phyloP scores from a whole-genome alignment of 768 basidiomycete species.

The Podaxis sp. region DNA sequence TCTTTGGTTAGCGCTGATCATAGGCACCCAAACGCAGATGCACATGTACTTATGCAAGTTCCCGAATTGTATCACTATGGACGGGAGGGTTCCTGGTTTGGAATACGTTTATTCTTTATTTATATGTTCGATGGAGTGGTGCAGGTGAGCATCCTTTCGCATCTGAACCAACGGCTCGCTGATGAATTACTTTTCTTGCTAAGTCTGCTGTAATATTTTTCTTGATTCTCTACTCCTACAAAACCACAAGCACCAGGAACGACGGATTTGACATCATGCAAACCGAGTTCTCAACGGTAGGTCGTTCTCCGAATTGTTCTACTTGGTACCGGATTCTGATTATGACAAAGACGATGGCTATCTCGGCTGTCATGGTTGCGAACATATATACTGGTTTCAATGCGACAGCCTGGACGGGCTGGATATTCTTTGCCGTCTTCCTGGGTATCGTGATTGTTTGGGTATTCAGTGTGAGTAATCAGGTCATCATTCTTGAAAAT shows the following conservation, averaged over 20 bases:
- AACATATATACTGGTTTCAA: slow-evolving; percentile 89
- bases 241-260: slow-evolving; percentile 63
- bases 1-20: not conserved
- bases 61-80: slow-evolving; percentile 90
- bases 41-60: slow-evolving; percentile 81
- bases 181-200: not conserved
- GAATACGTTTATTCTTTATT: slow-evolving; percentile 61
- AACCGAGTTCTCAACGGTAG: slow-evolving; percentile 84
- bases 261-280: slow-evolving; percentile 79
- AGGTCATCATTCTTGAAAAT: not conserved
- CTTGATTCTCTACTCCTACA: slow-evolving; percentile 77
- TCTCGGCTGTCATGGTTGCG: slow-evolving; percentile 72
- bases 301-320: slow-evolving; percentile 21
- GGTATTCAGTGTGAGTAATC: slow-evolving; percentile 66
- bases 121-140: slow-evolving; percentile 83
- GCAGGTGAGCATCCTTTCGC: slow-evolving; percentile 53
- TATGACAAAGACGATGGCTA: slow-evolving; percentile 67
- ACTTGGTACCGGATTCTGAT: not conserved
- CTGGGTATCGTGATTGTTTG: slow-evolving; percentile 80
- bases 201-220: slow-evolving; percentile 90
- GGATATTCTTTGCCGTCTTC: slow-evolving; percentile 81
- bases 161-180: slow-evolving; percentile 5
- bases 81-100: slow-evolving; percentile 80
- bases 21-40: slow-evolving; percentile 44
- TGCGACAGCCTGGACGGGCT: slow-evolving; percentile 84